Evolutionary conservation across 2,329 filamentous ascomycete species (phyloP).

Genomic region (Nectriaceae sp.): DNA sequence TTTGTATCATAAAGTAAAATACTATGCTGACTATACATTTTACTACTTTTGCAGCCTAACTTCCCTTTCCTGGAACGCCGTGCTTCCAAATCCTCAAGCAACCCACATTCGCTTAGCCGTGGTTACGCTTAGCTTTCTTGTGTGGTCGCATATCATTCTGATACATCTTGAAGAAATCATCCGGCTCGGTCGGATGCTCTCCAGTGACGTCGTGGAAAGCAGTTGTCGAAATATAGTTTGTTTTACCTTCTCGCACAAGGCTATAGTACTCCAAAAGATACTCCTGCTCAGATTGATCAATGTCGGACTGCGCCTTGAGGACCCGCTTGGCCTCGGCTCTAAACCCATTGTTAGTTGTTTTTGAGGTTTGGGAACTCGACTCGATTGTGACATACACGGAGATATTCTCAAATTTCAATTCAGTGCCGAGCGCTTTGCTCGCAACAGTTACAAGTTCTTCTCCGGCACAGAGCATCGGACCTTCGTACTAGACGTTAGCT

Average conservation of each 20-base stretch:
- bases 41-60: too few relatives aligned
- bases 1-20: too few relatives aligned
- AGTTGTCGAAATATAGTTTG: constrained; percentile 53
- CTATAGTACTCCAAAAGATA: constrained; percentile 55
- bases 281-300: constrained; percentile 42
- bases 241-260: constrained; percentile 53
- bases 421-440: constrained; percentile 42
- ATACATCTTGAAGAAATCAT: constrained; percentile 52
- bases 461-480: constrained; percentile 48
- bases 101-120: too few relatives aligned
- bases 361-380: not conserved
- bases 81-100: too few relatives aligned
- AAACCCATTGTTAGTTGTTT: not conserved
- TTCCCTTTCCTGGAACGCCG: too few relatives aligned
- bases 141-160: constrained; percentile 21
- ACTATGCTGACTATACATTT: too few relatives aligned
- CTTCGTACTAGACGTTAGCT: constrained; percentile 23
- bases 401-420: constrained; percentile 31
- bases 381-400: constrained; percentile 1
- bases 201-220: constrained; percentile 52
- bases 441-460: constrained; percentile 48
- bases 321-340: constrained; percentile 6
- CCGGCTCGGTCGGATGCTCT: constrained; percentile 45
- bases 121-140: constrained; percentile 14
- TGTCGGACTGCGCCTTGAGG: constrained; percentile 4